Evolutionary conservation across 2,329 filamentous ascomycete genomes (phyloP).

Genomic region (Claviceps fusiformis): DNA sequence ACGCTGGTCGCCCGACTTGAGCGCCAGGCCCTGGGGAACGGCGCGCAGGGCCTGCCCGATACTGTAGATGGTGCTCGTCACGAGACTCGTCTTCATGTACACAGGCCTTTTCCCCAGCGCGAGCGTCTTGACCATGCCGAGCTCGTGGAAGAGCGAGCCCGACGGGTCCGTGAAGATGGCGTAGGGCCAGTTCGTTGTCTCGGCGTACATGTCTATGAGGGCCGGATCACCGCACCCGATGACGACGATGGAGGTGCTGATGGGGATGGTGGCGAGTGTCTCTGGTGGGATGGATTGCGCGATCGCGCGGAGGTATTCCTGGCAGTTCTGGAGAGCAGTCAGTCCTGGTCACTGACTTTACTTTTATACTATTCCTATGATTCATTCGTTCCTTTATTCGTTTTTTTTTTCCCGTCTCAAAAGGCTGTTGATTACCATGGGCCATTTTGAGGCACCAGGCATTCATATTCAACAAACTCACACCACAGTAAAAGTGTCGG

Average conservation of each 20-base stretch:
- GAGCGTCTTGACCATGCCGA: conserved; percentile 56
- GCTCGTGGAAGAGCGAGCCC: conserved; percentile 47
- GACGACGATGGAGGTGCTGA: conserved; percentile 51
- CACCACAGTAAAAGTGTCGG: conserved; percentile 69
- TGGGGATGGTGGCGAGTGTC: conserved; percentile 33
- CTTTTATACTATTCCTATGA: too few relatives aligned
- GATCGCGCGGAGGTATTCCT: conserved; percentile 56
- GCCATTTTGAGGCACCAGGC: too few relatives aligned
- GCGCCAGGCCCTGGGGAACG: conserved; percentile 40
- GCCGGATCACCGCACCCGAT: conserved; percentile 59
- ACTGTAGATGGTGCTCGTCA: conserved; percentile 35
- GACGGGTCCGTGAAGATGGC: conserved; percentile 68
- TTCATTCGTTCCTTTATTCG: too few relatives aligned
- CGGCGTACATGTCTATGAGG: conserved; percentile 53
- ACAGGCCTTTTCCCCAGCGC: conserved; percentile 44
- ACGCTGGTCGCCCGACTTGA: conserved; percentile 50
- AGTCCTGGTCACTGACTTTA: background rate
- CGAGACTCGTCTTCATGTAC: conserved; percentile 47
- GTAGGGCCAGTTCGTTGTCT: conserved; percentile 51
- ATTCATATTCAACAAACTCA: conserved; percentile 27
- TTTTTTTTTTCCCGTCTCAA: too few relatives aligned
- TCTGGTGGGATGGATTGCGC: conserved; percentile 42
- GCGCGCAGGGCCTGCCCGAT: conserved; percentile 48
- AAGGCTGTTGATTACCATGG: too few relatives aligned
- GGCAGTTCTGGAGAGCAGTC: conserved; percentile 45